phyloP scores from a whole-genome alignment of 805 yeast species.

The Kurtzmaniella fragi region DNA sequence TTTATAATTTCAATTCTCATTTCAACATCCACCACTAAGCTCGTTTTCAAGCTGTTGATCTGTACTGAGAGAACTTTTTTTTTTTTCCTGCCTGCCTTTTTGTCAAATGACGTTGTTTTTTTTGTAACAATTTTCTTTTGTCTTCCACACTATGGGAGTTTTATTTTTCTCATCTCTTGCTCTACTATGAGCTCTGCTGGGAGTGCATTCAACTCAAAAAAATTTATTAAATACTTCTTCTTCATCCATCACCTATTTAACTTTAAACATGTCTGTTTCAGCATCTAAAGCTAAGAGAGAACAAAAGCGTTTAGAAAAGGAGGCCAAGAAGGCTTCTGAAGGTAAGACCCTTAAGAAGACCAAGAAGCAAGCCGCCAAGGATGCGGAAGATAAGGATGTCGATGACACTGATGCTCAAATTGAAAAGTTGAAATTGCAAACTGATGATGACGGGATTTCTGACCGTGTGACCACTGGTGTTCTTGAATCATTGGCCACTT shows the following conservation, averaged over 20 bases:
- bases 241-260: too few species aligned
- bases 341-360: constrained; percentile 69
- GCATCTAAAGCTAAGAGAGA: constrained; percentile 98
- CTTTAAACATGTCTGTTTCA: constrained; percentile 49
- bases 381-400: constrained; percentile 46
- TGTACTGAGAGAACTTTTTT: too few species aligned
- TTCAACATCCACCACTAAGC: too few species aligned
- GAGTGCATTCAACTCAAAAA: too few species aligned
- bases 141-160: too few species aligned
- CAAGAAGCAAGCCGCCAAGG: constrained; percentile 51
- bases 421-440: constrained; percentile 84
- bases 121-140: background rate
- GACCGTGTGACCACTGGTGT: constrained; percentile 99
- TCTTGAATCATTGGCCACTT: constrained; percentile 77
- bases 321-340: constrained; percentile 48
- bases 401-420: constrained; percentile 69
- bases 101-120: too few species aligned
- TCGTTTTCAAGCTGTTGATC: too few species aligned
- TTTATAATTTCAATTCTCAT: too few species aligned
- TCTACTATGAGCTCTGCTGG: too few species aligned
- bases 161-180: too few species aligned
- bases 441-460: constrained; percentile 88
- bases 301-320: constrained; percentile 75
- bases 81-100: too few species aligned
- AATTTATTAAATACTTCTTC: too few species aligned